These are phyloP conservation scores for Echinosphaeria canescens DNA, from an alignment of 2,329 filamentous ascomycete species.

Conservation along the genomic window DNA sequence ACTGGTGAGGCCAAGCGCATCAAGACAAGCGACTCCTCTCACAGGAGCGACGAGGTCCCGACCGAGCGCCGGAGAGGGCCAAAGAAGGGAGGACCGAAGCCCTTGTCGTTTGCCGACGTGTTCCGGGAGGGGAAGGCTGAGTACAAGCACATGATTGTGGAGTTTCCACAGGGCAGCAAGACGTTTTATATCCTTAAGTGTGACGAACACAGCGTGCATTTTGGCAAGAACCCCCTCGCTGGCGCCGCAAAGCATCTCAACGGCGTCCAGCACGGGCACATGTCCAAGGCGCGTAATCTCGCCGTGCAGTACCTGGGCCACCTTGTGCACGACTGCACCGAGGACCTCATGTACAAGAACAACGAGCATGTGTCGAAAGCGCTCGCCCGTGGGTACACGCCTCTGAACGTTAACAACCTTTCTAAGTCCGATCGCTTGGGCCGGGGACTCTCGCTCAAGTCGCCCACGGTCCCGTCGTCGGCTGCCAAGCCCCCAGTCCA, in stretches of 20 bases:
- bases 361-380: constrained; percentile 8
- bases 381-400: constrained; percentile 11
- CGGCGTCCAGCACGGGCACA: background rate
- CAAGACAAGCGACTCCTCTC: no score
- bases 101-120: constrained; percentile 14
- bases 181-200: constrained; percentile 7
- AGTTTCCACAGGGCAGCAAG: constrained; percentile 1
- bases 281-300: background rate
- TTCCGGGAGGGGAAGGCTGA: constrained; percentile 10
- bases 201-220: constrained; percentile 6
- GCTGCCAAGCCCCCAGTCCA: background rate
- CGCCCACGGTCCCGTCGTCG: no score
- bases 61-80: no score
- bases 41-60: no score
- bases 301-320: constrained; percentile 4
- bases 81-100: no score
- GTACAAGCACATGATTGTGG: constrained; percentile 5
- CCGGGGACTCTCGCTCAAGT: no score
- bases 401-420: constrained; percentile 8
- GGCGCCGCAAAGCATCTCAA: background rate
- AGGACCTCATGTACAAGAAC: constrained; percentile 3
- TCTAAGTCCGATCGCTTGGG: constrained; percentile 5
- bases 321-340: constrained; percentile 4
- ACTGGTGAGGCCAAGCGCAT: no score
- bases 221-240: constrained; percentile 4